Base-by-base conservation (phyloP, 352 stramenopile species). In the Pythium volutum region DNA sequence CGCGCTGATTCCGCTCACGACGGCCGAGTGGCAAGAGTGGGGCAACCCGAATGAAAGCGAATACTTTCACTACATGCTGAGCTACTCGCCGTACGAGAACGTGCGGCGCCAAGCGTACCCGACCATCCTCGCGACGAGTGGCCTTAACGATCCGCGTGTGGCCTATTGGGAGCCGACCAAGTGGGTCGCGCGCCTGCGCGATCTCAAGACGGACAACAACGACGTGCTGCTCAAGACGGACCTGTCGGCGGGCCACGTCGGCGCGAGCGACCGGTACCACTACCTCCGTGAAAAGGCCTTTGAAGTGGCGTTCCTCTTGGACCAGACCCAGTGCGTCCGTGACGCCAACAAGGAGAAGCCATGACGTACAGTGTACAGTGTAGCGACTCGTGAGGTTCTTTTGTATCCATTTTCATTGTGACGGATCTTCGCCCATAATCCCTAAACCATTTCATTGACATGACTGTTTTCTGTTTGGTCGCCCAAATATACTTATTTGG, bases 211-310 rank as follows among this genome's bases (percentile, higher is more conserved):
- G 53, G 81, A 96, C 56, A 69, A 95, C 46, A 97, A 84, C 77
- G 82, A 75, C 48, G 71, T 99, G 26, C 87, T 97, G 42, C 63
- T 99, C 34, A 99, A 99, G 75, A 96, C 98, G 73, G 97, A 99
- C 70, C 81, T 99, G 66, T 90, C 71, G 39, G 84, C 94, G 4
- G 97, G 97, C n/a, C 93, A 98, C 74, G 98, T 98, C 60, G 97
- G 87, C 71, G 96, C 95, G 12, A 97, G 82, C 42, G 96, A 99
- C 76, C 85, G 97, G 25, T 99, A 99, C 87, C 97, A 98, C 69
- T 98, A 98, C 78, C 78, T 98, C 51, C 88, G 91, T 58, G 96
- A 99, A 71, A 93, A 97, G 62, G 89, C 97, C 9, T 98, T 99
- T 59, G 96, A 99, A 60, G 91, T 97, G 64, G 88, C 95, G 46